Evolutionary conservation across 2,329 filamentous ascomycete species (phyloP).

Genomic region (Didymella lethalis): DNA sequence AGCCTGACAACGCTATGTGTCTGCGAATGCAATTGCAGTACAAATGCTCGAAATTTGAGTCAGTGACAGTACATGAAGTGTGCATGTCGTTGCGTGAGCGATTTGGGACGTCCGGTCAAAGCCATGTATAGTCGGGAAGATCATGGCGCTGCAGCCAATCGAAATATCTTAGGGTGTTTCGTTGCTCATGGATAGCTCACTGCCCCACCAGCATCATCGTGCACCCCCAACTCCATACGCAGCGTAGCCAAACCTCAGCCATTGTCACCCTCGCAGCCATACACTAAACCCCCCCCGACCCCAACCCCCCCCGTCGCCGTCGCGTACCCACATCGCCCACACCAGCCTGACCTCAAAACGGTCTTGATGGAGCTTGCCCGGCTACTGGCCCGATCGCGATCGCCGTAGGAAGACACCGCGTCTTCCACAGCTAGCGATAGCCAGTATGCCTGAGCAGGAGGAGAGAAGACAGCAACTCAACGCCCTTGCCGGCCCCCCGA

Average conservation of each 20-base stretch:
- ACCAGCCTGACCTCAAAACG: slow-evolving; percentile 35
- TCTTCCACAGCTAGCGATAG: slow-evolving; percentile 60
- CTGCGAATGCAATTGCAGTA: slow-evolving; percentile 3
- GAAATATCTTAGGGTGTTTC: slow-evolving; percentile 17
- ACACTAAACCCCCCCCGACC: slow-evolving; percentile 13
- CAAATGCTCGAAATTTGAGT: not conserved
- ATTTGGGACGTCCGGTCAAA: slow-evolving; percentile 18
- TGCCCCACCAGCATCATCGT: slow-evolving; percentile 48
- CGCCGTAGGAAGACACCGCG: slow-evolving; percentile 65
- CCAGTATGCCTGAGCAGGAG: slow-evolving; percentile 53
- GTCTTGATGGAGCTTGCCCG: slow-evolving; percentile 64
- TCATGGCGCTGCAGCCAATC: slow-evolving; percentile 15
- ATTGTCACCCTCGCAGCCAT: slow-evolving; percentile 36
- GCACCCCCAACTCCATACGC: slow-evolving; percentile 26
- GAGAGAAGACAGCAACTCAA: slow-evolving; percentile 33
- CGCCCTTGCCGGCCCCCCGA: slow-evolving; percentile 41
- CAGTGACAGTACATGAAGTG: not conserved
- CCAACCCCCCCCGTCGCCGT: slow-evolving; percentile 20
- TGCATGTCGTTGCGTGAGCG: slow-evolving; percentile 13
- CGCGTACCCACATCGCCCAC: slow-evolving; percentile 21
- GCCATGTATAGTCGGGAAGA: slow-evolving; percentile 14
- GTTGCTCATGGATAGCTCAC: slow-evolving; percentile 15
- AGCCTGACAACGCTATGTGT: slow-evolving; percentile 1
- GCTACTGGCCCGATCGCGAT: slow-evolving; percentile 64
- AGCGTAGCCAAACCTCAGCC: slow-evolving; percentile 33